Percentiles rank a stretch among this genome's conserved stretches.
phyloP scores from a whole-genome alignment of 192 early-diverging fungal genomes.

The Linnemannia exigua region DNA sequence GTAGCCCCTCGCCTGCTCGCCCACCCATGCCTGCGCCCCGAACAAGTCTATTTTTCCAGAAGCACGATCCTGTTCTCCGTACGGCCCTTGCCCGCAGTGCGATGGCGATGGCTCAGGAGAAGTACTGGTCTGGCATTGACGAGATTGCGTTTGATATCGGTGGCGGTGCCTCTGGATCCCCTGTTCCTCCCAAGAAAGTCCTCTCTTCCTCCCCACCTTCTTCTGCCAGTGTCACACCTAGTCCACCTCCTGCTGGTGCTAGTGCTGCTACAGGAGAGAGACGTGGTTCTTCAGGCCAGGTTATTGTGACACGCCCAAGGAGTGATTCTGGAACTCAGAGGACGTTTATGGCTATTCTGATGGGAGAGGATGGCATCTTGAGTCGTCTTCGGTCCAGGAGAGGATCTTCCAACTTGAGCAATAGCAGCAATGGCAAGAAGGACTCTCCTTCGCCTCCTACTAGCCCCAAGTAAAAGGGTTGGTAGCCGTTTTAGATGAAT shows the following conservation, averaged over 20 bases:
- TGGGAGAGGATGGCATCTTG: slow-evolving; percentile 47
- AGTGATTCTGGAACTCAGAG: slow-evolving; percentile 43
- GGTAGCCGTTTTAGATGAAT: too few relatives aligned
- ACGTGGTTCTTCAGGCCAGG: slow-evolving; percentile 20
- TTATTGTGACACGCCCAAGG: slow-evolving; percentile 17
- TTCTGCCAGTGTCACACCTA: background rate
- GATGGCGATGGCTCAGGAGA: slow-evolving; percentile 45
- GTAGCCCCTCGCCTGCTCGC: slow-evolving; percentile 43
- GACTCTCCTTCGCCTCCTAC: background rate
- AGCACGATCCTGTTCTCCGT: slow-evolving; percentile 44
- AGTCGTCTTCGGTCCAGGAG: slow-evolving; percentile 25
- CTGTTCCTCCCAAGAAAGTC: background rate
- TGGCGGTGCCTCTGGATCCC: slow-evolving; percentile 19
- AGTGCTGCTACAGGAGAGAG: background rate
- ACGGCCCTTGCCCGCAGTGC: slow-evolving; percentile 46
- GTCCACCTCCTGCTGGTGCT: background rate
- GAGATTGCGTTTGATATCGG: slow-evolving; percentile 56
- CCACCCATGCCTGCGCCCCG: slow-evolving; percentile 30
- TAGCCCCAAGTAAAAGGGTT: background rate
- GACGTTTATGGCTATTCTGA: slow-evolving; percentile 52
- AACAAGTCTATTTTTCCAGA: slow-evolving; percentile 55
- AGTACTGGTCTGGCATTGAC: slow-evolving; percentile 54
- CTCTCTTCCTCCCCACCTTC: background rate
- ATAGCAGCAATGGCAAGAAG: too few relatives aligned
- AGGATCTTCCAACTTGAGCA: slow-evolving; percentile 15